Evolutionary conservation across 2,329 filamentous ascomycete species (phyloP), one percentile per base, ranked within the genome.

Genomic region (Hypoxylon sp.): DNA sequence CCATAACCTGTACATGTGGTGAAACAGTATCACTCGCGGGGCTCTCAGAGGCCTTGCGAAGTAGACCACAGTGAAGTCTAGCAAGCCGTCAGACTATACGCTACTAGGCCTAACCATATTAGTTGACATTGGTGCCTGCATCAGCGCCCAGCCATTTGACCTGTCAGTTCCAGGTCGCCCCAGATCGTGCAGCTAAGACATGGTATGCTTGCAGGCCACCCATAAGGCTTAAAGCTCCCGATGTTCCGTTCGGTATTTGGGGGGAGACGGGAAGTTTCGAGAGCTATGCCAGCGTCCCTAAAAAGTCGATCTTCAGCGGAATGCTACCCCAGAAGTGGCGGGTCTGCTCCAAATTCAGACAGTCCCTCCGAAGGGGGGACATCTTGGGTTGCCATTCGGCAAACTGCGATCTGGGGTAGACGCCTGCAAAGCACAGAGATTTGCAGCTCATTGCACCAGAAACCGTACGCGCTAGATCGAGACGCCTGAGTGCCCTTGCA

Each of bases 231-330:
- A 70, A 73, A 70, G 71, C 61, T 66, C 69, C 73, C 72, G 71
- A 74, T 68, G 70, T 75, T 69, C 70, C 71, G 72, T 67, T 72
- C 72, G 73, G 71, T 71, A 74, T 69, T 69, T 38, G 36, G 59
- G 51, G 56, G 45, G 53, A 22, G 42, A 56, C 66, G 59, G 64
- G 52, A 61, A 59, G 58, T 65, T 68, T 56, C 45, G 20, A 63
- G 38, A 62, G 33, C 48, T 38, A 38, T 61, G 53, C 64, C 55
- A 71, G 61, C 55, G 38, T 30, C 42, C 53, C 62, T 64, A 51
- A 58, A 56, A 67, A 62, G 45, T 60, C 50, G 56, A 62, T 65
- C 64, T 57, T 30, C 61, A 52, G 56, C 68, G 64, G 67, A 68
- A 73, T 72, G 64, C 26, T 61, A 70, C 68, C 64, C 71, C 64